Conservation (phyloP, 345 rosid species). For the Corchorus olitorius region DNA sequence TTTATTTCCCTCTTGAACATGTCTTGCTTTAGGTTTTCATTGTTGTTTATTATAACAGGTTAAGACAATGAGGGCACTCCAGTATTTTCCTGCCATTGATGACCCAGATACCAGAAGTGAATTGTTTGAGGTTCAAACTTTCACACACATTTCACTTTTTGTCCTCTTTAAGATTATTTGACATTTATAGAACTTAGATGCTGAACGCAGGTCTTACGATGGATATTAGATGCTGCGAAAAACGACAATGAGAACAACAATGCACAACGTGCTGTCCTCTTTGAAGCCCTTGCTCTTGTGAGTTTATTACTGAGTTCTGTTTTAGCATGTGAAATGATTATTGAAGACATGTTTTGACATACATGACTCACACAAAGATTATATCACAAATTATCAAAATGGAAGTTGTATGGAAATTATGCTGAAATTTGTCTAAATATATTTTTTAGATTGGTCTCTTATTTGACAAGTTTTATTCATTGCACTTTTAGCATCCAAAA, state of each 20-base stretch:
- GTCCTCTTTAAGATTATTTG: conserved; percentile 8
- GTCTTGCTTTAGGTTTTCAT: conserved; percentile 12
- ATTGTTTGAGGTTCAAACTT: conserved; percentile 76
- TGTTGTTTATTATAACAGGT: conserved; percentile 51
- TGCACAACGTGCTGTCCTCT: conserved; percentile 99
- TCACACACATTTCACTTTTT: conserved; percentile 13
- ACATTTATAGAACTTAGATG: conserved; percentile 36
- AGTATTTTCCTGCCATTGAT: conserved; percentile 95
- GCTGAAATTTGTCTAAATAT: no score
- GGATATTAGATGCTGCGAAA: conserved; percentile 95
- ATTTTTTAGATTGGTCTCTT: no score
- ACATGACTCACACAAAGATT: no score
- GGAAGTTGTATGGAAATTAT: no score
- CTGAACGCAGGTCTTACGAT: conserved; percentile 82
- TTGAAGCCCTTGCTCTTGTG: conserved; percentile 98
- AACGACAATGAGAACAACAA: conserved; percentile 98
- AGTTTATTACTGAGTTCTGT: conserved; percentile 34
- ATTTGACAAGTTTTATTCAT: no score
- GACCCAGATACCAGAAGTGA: conserved; percentile 90
- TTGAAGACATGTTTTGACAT: background rate
- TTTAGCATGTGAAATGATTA: background rate
- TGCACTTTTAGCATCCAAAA: no score
- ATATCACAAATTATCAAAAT: no score
- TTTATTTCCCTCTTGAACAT: no score
- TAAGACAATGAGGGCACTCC: conserved; percentile 98